Evolutionary conservation across 148 eudicot species (phyloP).

Genomic region (Vaccinium myrtillus): DNA sequence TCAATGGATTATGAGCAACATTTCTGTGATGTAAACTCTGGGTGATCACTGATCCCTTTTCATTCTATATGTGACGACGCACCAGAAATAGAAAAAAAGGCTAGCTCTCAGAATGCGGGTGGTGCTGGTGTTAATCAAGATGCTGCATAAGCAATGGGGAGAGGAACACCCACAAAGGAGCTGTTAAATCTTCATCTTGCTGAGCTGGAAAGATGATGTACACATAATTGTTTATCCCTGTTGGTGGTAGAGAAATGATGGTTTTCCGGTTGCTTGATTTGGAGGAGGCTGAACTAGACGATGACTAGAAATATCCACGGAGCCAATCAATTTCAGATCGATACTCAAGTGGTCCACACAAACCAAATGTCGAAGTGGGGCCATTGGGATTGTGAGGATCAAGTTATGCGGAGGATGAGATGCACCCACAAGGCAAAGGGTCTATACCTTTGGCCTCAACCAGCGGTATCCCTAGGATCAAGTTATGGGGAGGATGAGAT

Average conservation of each 20-base stretch:
- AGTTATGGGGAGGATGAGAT: no score
- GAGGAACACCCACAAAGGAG: conserved; percentile 83
- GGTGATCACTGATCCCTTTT: conserved; percentile 44
- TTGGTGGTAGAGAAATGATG: conserved; percentile 94
- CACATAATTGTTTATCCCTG: conserved; percentile 94
- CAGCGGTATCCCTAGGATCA: conserved; percentile 3
- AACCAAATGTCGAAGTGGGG: conserved; percentile 43
- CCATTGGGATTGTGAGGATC: conserved; percentile 38
- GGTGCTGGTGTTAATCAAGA: conserved; percentile 61
- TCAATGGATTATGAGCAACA: conserved; percentile 89
- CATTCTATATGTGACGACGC: conserved; percentile 88
- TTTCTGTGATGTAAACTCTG: conserved; percentile 79
- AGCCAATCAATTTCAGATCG: conserved; percentile 46
- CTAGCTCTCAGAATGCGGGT: conserved; percentile 38
- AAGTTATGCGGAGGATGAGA: conserved; percentile 45
- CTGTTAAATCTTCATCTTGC: conserved; percentile 78
- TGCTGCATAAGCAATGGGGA: conserved; percentile 88
- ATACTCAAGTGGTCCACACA: conserved; percentile 43
- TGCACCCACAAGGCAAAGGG: conserved; percentile 32
- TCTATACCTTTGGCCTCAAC: conserved; percentile 37
- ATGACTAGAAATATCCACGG: conserved; percentile 63
- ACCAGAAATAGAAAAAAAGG: conserved; percentile 61
- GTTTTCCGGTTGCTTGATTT: conserved; percentile 85
- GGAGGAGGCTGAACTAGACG: conserved; percentile 90
- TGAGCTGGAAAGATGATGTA: conserved; percentile 95